phyloP scores from a whole-genome alignment of 306 rosid species.

The Myrica gale region DNA sequence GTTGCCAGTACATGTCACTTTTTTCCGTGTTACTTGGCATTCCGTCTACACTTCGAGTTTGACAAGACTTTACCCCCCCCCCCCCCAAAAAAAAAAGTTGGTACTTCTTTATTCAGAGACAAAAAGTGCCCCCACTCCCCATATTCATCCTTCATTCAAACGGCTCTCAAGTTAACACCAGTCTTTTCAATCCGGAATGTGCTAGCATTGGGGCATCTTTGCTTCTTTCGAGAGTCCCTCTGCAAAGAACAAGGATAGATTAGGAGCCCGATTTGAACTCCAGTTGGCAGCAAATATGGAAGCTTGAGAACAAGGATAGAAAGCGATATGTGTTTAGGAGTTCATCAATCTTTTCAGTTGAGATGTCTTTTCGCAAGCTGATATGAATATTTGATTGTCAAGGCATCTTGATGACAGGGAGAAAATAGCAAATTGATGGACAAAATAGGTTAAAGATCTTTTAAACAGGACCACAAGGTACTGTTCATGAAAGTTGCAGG shows the following conservation, averaged over 20 bases:
- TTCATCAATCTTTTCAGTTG: neutral
- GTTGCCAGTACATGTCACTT: constrained; percentile 32
- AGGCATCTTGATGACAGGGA: neutral
- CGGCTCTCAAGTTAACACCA: neutral
- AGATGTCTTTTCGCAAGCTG: neutral
- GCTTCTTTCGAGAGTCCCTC: no score
- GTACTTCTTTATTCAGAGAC: neutral
- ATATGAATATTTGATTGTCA: neutral
- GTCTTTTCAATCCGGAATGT: neutral
- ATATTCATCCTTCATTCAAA: neutral
- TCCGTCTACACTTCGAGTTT: constrained; percentile 5
- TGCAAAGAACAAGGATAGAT: no score
- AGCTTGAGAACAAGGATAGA: no score
- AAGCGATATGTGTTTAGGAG: neutral
- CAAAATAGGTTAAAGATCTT: neutral
- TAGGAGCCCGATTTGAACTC: no score
- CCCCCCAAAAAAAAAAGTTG: neutral
- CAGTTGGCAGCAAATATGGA: no score
- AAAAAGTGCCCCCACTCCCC: neutral
- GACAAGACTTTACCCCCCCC: neutral
- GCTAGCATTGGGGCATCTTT: no score
- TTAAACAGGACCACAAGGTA: no score
- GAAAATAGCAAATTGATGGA: neutral
- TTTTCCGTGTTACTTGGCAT: neutral
- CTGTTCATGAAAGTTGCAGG: no score